phyloP scores from a whole-genome alignment of 2,329 filamentous ascomycete genomes.

The Acrocalymma vagum region DNA sequence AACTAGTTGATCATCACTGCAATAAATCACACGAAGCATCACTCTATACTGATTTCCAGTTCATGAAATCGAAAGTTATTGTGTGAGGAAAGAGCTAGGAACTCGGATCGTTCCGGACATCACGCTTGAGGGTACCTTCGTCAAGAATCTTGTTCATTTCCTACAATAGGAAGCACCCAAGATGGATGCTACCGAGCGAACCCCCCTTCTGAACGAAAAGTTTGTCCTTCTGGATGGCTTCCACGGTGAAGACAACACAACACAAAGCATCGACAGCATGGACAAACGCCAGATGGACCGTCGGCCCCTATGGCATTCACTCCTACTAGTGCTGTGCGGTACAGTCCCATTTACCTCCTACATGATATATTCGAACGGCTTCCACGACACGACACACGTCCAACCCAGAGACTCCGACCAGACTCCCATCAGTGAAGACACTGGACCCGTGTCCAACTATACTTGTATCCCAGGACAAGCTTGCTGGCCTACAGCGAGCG shows the following conservation, averaged over 20 bases:
- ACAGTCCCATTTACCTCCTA: conserved; percentile 11
- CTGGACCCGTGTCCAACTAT: conserved; percentile 27
- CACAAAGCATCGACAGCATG: not conserved
- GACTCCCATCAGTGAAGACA: not conserved
- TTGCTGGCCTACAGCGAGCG: conserved; percentile 44
- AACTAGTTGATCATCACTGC: too few relatives aligned
- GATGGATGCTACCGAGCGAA: conserved; percentile 21
- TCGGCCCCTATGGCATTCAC: conserved; percentile 1
- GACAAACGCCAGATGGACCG: not conserved
- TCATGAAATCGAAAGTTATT: too few relatives aligned
- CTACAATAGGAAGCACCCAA: too few relatives aligned
- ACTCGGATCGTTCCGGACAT: too few relatives aligned
- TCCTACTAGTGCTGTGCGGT: conserved; percentile 14
- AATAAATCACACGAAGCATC: too few relatives aligned
- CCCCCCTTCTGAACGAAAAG: conserved; percentile 25
- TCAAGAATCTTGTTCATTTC: not conserved
- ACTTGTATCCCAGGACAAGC: conserved; percentile 45
- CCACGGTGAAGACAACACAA: not conserved
- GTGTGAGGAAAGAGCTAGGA: too few relatives aligned
- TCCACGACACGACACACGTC: not conserved
- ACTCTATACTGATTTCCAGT: too few relatives aligned
- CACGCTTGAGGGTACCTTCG: too few relatives aligned
- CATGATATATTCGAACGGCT: conserved; percentile 6
- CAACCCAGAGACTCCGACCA: not conserved
- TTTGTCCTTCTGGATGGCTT: conserved; percentile 6